Conservation (phyloP, 2,329 filamentous ascomycete species). For the Fusarium acutatum region DNA sequence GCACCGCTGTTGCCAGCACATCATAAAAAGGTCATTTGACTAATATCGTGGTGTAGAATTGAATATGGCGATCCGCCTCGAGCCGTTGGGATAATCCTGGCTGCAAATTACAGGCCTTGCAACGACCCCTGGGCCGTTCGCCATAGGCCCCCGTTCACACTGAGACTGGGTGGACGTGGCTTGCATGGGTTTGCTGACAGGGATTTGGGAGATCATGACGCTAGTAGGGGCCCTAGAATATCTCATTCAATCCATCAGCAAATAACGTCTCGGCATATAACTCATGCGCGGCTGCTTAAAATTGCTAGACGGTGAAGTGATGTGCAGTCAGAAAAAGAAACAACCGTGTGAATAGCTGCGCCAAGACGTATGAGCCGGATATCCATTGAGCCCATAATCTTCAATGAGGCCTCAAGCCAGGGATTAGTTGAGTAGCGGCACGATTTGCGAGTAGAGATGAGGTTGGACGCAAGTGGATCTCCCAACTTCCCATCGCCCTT, state of each 20-base stretch:
- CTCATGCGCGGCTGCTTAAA: constrained; percentile 3
- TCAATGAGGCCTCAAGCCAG: not conserved
- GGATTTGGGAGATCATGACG: constrained; percentile 36
- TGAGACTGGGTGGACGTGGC: constrained; percentile 20
- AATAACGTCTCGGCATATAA: constrained; percentile 16
- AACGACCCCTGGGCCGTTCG: constrained; percentile 1
- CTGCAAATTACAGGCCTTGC: constrained; percentile 19
- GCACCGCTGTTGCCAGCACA: not conserved
- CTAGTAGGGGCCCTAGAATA: constrained; percentile 28
- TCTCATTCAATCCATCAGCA: not conserved
- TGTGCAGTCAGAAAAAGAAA: not conserved
- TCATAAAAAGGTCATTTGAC: not conserved
- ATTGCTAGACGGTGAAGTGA: not conserved
- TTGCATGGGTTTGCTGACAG: constrained; percentile 24
- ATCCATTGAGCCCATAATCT: constrained; percentile 4
- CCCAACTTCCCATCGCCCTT: not conserved
- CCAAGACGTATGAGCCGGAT: not conserved
- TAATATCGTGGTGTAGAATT: not conserved
- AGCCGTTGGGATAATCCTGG: constrained; percentile 23
- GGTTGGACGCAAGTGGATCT: not conserved
- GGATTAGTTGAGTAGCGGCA: not conserved
- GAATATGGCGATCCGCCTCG: constrained; percentile 11
- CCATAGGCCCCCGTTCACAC: not conserved
- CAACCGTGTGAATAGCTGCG: not conserved
- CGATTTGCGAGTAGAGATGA: not conserved